A percentile compares a stretch with the other conserved stretches of the same genome.
phyloP scores from a whole-genome alignment of 1,139 yeast genomes.

The Kodamaea plutei region DNA sequence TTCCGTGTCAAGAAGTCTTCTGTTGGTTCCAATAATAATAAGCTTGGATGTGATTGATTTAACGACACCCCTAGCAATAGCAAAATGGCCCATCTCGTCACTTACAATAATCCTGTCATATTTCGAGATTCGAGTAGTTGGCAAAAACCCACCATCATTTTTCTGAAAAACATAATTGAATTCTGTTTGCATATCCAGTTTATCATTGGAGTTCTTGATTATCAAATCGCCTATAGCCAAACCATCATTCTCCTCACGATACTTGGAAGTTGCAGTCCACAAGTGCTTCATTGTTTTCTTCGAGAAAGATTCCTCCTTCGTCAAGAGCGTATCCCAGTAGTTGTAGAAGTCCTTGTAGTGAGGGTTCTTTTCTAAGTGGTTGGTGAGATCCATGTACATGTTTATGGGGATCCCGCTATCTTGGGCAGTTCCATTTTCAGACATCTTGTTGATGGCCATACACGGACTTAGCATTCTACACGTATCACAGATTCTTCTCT shows the following conservation, averaged over 20 bases:
- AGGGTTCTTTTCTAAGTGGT: slow-evolving; percentile 40
- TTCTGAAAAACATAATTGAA: slow-evolving; percentile 32
- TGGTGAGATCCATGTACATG: slow-evolving; percentile 45
- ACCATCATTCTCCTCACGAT: slow-evolving; percentile 59
- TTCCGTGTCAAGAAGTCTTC: slow-evolving; percentile 48
- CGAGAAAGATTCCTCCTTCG: slow-evolving; percentile 66
- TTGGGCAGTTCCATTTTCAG: slow-evolving; percentile 53
- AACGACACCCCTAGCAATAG: slow-evolving; percentile 62
- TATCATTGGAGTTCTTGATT: slow-evolving; percentile 29
- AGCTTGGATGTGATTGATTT: slow-evolving; percentile 34
- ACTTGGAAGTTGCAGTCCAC: slow-evolving; percentile 61
- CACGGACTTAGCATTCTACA: slow-evolving; percentile 65
- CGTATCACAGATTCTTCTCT: slow-evolving; percentile 58
- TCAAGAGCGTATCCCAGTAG: slow-evolving; percentile 72
- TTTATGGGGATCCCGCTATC: slow-evolving; percentile 46
- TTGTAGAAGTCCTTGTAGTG: slow-evolving; percentile 51
- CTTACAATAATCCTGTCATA: slow-evolving; percentile 66
- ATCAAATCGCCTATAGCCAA: slow-evolving; percentile 50
- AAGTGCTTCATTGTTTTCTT: slow-evolving; percentile 55
- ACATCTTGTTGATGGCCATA: slow-evolving; percentile 60
- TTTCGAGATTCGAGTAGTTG: slow-evolving; percentile 42
- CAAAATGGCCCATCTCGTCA: slow-evolving; percentile 77
- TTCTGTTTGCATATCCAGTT: slow-evolving; percentile 18
- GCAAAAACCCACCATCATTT: slow-evolving; percentile 14
- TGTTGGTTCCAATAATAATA: slow-evolving; percentile 43